Evolutionary conservation across 441 rosid genomes (phyloP).

Genomic region (Rhodomyrtus psidioides): DNA sequence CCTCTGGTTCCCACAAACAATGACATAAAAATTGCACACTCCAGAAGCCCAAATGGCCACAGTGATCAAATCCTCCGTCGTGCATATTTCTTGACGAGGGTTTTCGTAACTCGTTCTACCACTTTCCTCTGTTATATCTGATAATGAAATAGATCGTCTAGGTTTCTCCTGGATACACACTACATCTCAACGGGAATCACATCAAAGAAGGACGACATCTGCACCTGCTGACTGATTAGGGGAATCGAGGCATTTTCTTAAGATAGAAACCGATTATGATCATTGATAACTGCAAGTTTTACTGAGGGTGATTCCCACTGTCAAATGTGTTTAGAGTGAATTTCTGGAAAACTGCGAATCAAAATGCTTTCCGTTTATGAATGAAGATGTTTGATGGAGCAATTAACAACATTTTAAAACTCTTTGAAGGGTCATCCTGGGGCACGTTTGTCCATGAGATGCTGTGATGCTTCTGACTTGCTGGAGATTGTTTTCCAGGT

Average conservation of each 20-base stretch:
- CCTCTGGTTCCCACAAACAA: background rate
- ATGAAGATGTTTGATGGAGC: background rate
- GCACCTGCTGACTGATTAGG: background rate
- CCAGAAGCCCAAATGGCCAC: background rate
- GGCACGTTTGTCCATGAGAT: background rate
- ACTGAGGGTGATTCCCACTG: background rate
- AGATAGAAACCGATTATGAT: background rate
- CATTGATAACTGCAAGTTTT: background rate
- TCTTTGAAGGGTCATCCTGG: background rate
- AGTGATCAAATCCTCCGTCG: background rate
- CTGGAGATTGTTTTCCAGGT: constrained; percentile 36
- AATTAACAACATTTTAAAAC: background rate
- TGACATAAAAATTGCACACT: background rate
- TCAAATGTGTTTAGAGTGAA: background rate
- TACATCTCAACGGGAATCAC: background rate
- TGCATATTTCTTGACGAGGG: background rate
- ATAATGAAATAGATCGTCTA: background rate
- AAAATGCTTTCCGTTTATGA: background rate
- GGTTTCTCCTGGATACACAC: background rate
- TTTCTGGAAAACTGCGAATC: background rate
- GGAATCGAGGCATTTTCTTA: background rate
- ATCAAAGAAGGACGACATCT: background rate
- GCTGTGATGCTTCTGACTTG: background rate
- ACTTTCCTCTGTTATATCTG: background rate
- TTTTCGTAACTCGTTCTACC: background rate